Evolutionary conservation across 2,329 filamentous ascomycete species (phyloP), one percentile per base, ranked within the genome.

Genomic region (Penicillium sp.): DNA sequence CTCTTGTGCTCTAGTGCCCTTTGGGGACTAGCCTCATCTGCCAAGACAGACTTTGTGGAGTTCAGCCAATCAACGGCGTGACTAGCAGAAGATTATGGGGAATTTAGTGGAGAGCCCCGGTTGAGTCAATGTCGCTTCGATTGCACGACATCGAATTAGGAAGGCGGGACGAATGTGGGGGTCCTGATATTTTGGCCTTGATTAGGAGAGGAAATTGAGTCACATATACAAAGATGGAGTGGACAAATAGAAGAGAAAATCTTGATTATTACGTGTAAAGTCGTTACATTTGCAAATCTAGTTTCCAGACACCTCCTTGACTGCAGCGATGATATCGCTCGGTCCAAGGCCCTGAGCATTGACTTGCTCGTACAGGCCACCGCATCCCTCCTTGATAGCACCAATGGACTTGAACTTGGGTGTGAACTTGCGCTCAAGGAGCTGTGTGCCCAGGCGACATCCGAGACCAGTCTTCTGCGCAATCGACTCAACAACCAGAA

Each of bases 401-500:
- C 72, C 72, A 46, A 75, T 67, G 2, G 67, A 60, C 58, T 69
- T 69, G 58, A 67, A 75, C 61, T 70, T 72, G 4, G 72, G 72
- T 3, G 66, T 72, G 15, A 75, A 62, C 18, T 69, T 67, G 46
- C 72, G 66, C 58, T 73, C 70, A 21, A 75, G 61, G 8, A 75
- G 58, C 32, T 72, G 67, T 3, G 67, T 69, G 9, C 72, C 72
- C 13, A 75, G 59, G 25, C 71, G 68, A 47, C 69, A 72, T 8
- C 72, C 72, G 9, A 75, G 63, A 35, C 72, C 71, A 5, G 72
- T 75, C 69, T 75, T 75, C 61, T 75, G 71, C 6, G 71, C 69
- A 39, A 75, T 64, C 0, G 70, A 72, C 58, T 75, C 72, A 7
- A 73, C 63, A 2, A 73, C 71, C 18, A 75, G 42, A 6, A 75